Base-by-base conservation (phyloP, 2,329 filamentous ascomycete genomes). In the Ophiocordyceps unilateralis region DNA sequence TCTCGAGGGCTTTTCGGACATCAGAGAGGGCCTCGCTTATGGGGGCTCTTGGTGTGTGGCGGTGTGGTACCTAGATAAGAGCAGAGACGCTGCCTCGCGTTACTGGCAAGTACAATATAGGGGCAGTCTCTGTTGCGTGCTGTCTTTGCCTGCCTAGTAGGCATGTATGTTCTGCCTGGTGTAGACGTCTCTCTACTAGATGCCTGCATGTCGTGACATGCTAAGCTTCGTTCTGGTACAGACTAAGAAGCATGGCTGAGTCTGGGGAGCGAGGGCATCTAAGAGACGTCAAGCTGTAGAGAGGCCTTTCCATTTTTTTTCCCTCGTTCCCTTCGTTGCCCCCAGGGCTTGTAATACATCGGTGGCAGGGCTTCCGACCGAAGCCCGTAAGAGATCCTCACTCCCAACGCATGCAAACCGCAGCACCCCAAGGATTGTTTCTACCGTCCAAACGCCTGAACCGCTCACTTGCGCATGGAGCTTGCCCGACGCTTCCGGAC, bases 401-500 rank as follows among this genome's bases (percentile, higher is more conserved):
- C 57, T 61, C 61, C 60, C 50, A 58, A 61, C 60, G 58, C 59
- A 61, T 62, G 60, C 55, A 60, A 46, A 44, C 41, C 45, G 41
- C 22, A 58, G 61, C 58, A 62, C 52, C 55, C 52, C 55, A 54
- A 56, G 55, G 53, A 55, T 10, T 11, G 37, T 53, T 56, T 56
- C 50, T 51, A 51, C 56, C 54, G 50, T 55, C 54, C 51, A 54
- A 57, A 58, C 56, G 55, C 59, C 55, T 51, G 49, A 54, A 50
- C 40, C 44, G 42, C 73, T 71, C 85, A 87, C 74, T 89, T 89
- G 75, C 74, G 80, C 81, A 93, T 86, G 61, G 89, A 95, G 67
- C 84, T 93, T 59, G 89, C 89, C 66, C 91, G 80, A 67, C 91
- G 81, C 87, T 96, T 96, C 75, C 87, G 85, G 67, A 82, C 73